Base-by-base conservation (phyloP, 192 early-diverging fungal species). In the Entrophospora sp. region DNA sequence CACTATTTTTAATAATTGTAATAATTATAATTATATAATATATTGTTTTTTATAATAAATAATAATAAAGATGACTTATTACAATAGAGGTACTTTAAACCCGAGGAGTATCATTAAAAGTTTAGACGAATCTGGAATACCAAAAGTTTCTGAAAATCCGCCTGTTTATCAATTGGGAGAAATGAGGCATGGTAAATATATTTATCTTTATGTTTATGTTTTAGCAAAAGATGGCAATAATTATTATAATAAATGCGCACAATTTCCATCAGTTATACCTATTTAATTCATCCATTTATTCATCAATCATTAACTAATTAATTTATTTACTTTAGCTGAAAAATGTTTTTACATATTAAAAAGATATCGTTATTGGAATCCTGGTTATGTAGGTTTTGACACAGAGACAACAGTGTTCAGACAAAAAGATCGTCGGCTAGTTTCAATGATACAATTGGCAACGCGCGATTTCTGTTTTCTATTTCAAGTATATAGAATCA, bases 381-480 rank as follows among this genome's bases (percentile, higher is more conserved):
- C 53, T 1, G 72, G 64, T 28, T 62, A 68, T 12, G 67, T 77
- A 13, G 75, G 75, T 27, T 77, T 77, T 25, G 75, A 77, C 48
- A 77, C 75, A 2, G 75, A 77, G 45, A 77, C 75, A 22, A 70
- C 74, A 30, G 42, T 38, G 6, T 57, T 65, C 16, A 36, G 70
- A 9, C 44, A 36, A n/a, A 20, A 42, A n/a, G 48, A 45, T n/a
- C 59, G 45, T 10, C 20, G 20, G 1, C 34, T 48, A 3, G 69
- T 71, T 10, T 77, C 75, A 16, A 48, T 77, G 18, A 51, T 77
- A 40, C 75, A 77, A 51, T 71, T 77, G 27, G 75, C 75, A 5
- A 73, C 72, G 0, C 44, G 67, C 7, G 75, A 77, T 35, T 45
- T 77, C 5, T 77, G 75, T 40, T 58, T 77, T 42, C 42, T 77